Conservation (phyloP, 1,284 basidiomycete genomes). For the Apiotrichum laibachii region DNA sequence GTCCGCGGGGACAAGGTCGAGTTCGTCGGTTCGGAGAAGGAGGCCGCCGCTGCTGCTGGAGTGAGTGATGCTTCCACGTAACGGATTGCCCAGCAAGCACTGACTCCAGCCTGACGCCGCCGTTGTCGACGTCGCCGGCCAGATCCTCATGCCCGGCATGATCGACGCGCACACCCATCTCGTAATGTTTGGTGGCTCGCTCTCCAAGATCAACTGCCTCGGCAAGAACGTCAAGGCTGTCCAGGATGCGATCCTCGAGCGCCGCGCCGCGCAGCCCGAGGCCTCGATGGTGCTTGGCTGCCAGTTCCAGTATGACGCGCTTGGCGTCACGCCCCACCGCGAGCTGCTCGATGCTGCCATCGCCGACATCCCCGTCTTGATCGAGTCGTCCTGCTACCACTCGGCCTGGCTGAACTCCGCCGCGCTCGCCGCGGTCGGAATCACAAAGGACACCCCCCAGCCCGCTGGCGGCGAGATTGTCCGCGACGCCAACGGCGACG, state of each 20-base stretch:
- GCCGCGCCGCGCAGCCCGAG: conserved; percentile 12
- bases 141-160: conserved; percentile 34
- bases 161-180: conserved; percentile 39
- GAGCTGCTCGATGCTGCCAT: conserved; percentile 29
- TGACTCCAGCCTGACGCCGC: not conserved
- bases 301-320: conserved; percentile 29
- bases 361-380: conserved; percentile 33
- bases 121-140: conserved; percentile 21
- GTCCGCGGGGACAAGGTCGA: conserved; percentile 21
- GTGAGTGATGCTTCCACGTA: not conserved
- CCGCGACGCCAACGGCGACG: conserved; percentile 28
- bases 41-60: not conserved
- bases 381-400: conserved; percentile 34
- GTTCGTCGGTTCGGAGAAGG: conserved; percentile 17
- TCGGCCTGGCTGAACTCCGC: conserved; percentile 34
- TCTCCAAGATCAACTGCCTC: conserved; percentile 27
- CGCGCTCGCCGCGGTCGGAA: conserved; percentile 27
- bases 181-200: conserved; percentile 27
- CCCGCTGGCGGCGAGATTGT: conserved; percentile 34
- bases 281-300: conserved; percentile 22
- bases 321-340: conserved; percentile 24
- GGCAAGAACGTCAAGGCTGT: conserved; percentile 18
- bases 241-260: conserved; percentile 17
- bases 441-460: conserved; percentile 21
- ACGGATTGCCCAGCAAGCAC: not conserved